phyloP scores from a whole-genome alignment of 2,329 filamentous ascomycete genomes.

The Didymellaceae sp. region DNA sequence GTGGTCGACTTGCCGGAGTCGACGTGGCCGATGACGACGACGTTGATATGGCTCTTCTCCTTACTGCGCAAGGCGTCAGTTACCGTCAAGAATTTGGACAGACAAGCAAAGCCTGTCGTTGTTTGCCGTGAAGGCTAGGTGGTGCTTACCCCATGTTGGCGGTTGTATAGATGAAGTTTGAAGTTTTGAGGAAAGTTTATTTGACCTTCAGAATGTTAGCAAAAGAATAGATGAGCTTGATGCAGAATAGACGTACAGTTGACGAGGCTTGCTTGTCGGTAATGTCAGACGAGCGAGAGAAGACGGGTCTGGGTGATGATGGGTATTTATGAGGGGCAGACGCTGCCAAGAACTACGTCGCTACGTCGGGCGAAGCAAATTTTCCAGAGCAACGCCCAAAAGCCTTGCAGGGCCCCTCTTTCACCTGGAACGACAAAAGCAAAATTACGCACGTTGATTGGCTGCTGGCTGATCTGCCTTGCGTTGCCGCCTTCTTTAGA shows the following conservation, averaged over 20 bases:
- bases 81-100: conserved; percentile 13
- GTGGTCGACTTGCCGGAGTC: conserved; percentile 99
- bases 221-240: neutral
- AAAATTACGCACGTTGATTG: conserved; percentile 18
- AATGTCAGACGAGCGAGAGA: conserved; percentile 1
- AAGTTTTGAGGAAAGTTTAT: conserved; percentile 32
- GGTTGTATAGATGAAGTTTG: conserved; percentile 49
- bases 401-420: conserved; percentile 18
- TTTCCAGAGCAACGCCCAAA: conserved; percentile 16
- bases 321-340: conserved; percentile 15
- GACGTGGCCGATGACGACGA: conserved; percentile 99
- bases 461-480: conserved; percentile 13
- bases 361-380: conserved; percentile 7
- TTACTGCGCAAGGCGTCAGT: conserved; percentile 69
- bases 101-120: neutral
- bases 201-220: neutral
- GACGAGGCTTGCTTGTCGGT: neutral
- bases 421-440: conserved; percentile 10
- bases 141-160: conserved; percentile 67
- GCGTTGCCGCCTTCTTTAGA: conserved; percentile 24
- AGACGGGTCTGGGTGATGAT: conserved; percentile 3
- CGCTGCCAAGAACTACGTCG: conserved; percentile 9
- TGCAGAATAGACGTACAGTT: neutral
- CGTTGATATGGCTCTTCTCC: conserved; percentile 91
- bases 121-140: neutral